A percentile compares a stretch with the other conserved stretches of the same genome.
Evolutionary conservation across 192 early-diverging fungal genomes (phyloP).

Genomic region (Phycomyces blakesleeanus): DNA sequence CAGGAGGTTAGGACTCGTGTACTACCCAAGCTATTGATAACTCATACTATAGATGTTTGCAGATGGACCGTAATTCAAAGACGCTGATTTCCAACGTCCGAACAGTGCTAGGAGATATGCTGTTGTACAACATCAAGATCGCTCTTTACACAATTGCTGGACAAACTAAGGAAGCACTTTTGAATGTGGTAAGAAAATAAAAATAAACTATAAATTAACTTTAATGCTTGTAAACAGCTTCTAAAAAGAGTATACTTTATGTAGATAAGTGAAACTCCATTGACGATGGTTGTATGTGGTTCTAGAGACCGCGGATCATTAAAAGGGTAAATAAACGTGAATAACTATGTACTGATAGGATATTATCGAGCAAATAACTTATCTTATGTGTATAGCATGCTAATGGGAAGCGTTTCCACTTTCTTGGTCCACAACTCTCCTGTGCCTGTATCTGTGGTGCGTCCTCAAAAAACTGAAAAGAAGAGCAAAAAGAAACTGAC

Average conservation of each 20-base stretch:
- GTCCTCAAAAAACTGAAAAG: slow-evolving; percentile 41
- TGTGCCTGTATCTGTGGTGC: slow-evolving; percentile 48
- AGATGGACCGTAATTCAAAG: slow-evolving; percentile 33
- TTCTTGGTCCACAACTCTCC: slow-evolving; percentile 51
- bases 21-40: neutral
- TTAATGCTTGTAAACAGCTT: neutral
- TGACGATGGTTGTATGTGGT: slow-evolving; percentile 50
- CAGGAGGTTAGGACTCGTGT: slow-evolving; percentile 5
- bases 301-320: slow-evolving; percentile 46
- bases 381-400: slow-evolving; percentile 24
- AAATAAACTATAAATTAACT: too few species aligned
- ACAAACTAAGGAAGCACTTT: slow-evolving; percentile 23
- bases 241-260: neutral
- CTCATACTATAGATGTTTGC: neutral
- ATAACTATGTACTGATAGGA: neutral
- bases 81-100: slow-evolving; percentile 29
- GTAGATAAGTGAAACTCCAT: slow-evolving; percentile 12
- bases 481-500: slow-evolving; percentile 27
- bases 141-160: slow-evolving; percentile 27
- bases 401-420: slow-evolving; percentile 49
- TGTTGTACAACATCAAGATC: slow-evolving; percentile 36
- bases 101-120: slow-evolving; percentile 23
- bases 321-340: slow-evolving; percentile 39
- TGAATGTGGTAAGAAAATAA: slow-evolving; percentile 22
- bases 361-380: neutral